Base-by-base conservation (phyloP, 345 rosid species). In the Fremontodendron californicum region DNA sequence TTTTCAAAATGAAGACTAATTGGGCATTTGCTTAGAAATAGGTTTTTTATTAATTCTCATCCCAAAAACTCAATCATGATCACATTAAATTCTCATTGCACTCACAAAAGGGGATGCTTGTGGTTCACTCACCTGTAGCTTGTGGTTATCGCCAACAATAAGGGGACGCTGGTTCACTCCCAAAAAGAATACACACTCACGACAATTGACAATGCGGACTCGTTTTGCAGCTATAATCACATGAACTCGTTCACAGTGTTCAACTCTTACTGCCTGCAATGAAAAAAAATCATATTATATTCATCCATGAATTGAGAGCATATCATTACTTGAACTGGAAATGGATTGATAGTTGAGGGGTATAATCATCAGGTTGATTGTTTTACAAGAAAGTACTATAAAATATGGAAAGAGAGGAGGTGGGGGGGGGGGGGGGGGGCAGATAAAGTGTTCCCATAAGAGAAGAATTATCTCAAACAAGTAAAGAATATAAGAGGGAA, bases 91-190 rank as follows among this genome's bases (percentile, higher is more conserved):
- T 70, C 58, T 71, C 40, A 19, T 19, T 18, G 42, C 60, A 19
- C 43, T 10, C 42, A 1, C 39, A 12, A 49, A 13, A 5, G 55
- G 49, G 73, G 54, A 68, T 9, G 55, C 15, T 31, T 33, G 19
- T 45, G 18, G 77, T 66, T 66, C 8, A 79, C 87, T 78, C 40
- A 96, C 99, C 94, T 96, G 99, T 60, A 96, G 81, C 86, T 91
- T 96, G 86, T 96, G 99, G 83, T 96, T 96, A 82, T 96, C 99
- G 51, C 99, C 99, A 78, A 94, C 90, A 77, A 96, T 89, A 48
- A 96, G 96, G n/a, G 99, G 98, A 79, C 87, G 91, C 85, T 94
- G 98, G 84, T 96, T 96, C 84, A 96, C 99, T 75, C 99, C 99
- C 81, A 96, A 86, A 84, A 92, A 96, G 90, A 96, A 94, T 46